Evolutionary conservation across 306 rosid species (phyloP).

Genomic region (Astragalus membranaceus): DNA sequence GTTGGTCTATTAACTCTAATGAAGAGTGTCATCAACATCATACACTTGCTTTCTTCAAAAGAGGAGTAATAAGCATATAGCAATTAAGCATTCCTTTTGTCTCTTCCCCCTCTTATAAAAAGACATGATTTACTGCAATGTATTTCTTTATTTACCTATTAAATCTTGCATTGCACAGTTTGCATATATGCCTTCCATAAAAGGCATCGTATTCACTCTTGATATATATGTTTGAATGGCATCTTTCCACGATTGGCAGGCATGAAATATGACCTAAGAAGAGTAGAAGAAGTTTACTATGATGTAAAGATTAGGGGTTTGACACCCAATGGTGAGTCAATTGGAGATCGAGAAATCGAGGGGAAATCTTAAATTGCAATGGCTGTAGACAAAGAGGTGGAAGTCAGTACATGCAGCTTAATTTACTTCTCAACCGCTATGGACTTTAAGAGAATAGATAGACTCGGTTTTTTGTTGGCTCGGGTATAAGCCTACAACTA

Average conservation of each 20-base stretch:
- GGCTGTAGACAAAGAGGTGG: background rate
- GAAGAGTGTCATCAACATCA: background rate
- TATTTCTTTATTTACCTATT: background rate
- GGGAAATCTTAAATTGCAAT: slow-evolving; percentile 20
- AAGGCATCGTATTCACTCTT: background rate
- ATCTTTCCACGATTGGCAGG: slow-evolving; percentile 40
- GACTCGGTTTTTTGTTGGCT: background rate
- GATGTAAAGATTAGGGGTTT: slow-evolving; percentile 93
- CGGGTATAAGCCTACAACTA: background rate
- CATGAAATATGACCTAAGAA: slow-evolving; percentile 88
- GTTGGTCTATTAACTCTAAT: background rate
- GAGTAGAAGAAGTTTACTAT: slow-evolving; percentile 87
- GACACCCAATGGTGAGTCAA: slow-evolving; percentile 40
- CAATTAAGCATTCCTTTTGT: background rate
- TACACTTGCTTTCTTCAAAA: background rate
- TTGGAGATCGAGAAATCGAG: slow-evolving; percentile 32
- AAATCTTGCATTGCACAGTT: background rate
- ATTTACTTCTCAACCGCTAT: background rate
- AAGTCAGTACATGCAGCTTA: background rate
- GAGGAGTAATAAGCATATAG: background rate
- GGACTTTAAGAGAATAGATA: background rate
- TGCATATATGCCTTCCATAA: background rate
- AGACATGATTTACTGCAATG: background rate
- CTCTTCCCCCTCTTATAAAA: background rate
- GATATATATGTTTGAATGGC: background rate